Conservation (phyloP, 768 basidiomycete genomes). For the Boletus sensibilis region DNA sequence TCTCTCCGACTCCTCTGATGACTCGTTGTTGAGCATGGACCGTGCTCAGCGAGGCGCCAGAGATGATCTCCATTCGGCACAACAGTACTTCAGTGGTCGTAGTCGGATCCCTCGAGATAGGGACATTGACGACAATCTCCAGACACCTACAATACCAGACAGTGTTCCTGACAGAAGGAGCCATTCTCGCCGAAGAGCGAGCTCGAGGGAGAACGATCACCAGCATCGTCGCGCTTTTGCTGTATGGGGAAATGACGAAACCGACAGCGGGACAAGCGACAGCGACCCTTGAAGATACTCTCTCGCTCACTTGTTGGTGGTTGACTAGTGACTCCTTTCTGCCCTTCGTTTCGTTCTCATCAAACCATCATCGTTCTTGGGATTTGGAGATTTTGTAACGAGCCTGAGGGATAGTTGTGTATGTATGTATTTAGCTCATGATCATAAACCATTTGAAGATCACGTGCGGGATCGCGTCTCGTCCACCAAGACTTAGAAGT, state of each 20-base stretch:
- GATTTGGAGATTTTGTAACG: neutral
- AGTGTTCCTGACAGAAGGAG: constrained; percentile 14
- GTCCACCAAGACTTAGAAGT: neutral
- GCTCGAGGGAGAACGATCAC: constrained; percentile 23
- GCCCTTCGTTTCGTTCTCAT: constrained; percentile 3
- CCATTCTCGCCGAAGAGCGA: constrained; percentile 11
- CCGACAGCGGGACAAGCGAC: constrained; percentile 81
- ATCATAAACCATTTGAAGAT: neutral
- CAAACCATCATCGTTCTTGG: neutral
- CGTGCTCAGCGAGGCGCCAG: constrained; percentile 46
- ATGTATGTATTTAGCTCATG: neutral
- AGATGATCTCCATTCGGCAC: constrained; percentile 49
- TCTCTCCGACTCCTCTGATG: constrained; percentile 41
- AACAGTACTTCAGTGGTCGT: constrained; percentile 41
- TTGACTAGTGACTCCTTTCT: neutral
- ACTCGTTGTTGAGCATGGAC: constrained; percentile 35
- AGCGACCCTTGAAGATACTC: constrained; percentile 42
- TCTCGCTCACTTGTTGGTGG: neutral
- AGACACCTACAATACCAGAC: constrained; percentile 60
- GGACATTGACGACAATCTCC: constrained; percentile 55
- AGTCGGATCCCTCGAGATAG: constrained; percentile 62
- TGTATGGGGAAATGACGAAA: constrained; percentile 87
- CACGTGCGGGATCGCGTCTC: constrained; percentile 19
- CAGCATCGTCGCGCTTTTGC: constrained; percentile 64
- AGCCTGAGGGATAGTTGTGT: constrained; percentile 2